These are phyloP conservation scores for Rhizoclosmatium sp. DNA, from an alignment of 192 early-diverging fungal genomes.

Conservation along the genomic window DNA sequence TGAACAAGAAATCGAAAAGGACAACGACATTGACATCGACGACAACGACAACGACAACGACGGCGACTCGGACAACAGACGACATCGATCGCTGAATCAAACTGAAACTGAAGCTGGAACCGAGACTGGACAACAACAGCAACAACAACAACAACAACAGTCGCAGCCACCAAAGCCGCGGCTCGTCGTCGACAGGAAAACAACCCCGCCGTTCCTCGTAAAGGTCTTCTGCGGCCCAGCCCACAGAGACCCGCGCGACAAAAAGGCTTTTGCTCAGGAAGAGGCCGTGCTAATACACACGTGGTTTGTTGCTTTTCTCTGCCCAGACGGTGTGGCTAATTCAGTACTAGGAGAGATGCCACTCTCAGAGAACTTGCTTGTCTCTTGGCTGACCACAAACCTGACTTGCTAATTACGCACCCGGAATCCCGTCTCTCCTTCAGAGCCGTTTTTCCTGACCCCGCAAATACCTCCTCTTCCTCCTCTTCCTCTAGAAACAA, in stretches of 20 bases:
- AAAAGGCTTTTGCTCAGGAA: background rate
- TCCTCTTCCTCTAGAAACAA: background rate
- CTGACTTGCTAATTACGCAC: constrained; percentile 10
- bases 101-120: background rate
- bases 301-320: constrained; percentile 1
- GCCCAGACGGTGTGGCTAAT: background rate
- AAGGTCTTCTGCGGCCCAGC: background rate
- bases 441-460: constrained; percentile 7
- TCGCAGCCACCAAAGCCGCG: too few relatives aligned
- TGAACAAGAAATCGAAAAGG: background rate
- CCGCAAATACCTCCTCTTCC: background rate
- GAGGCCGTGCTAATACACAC: background rate
- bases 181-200: background rate
- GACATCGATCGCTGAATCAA: background rate
- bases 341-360: constrained; percentile 14
- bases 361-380: constrained; percentile 18
- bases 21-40: background rate
- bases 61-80: background rate
- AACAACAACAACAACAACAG: background rate
- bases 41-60: constrained; percentile 6
- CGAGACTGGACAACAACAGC: background rate
- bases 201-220: constrained; percentile 8
- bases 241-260: background rate
- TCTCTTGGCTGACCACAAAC: background rate
- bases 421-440: constrained; percentile 19